A percentile compares a stretch with the other conserved stretches of the same genome.
Evolutionary conservation across 2,329 filamentous ascomycete genomes (phyloP).

Genomic region (Aureobasidium lini): DNA sequence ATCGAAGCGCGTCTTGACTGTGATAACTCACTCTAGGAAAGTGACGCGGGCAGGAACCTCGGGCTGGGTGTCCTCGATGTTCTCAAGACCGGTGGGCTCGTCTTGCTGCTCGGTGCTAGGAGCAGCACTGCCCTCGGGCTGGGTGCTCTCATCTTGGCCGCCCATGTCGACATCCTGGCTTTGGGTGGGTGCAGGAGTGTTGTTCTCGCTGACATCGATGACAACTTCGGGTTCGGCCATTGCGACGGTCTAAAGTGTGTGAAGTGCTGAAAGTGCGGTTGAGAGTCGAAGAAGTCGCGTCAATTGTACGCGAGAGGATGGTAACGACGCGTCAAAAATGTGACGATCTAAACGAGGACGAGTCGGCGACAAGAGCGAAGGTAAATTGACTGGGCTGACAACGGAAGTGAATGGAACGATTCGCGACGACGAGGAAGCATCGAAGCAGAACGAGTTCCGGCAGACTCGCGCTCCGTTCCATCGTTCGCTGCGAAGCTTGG

Average conservation of each 20-base stretch:
- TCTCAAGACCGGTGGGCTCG: slow-evolving; percentile 31
- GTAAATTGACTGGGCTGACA: background rate
- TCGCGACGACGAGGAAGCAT: background rate
- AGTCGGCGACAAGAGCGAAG: background rate
- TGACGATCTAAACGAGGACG: background rate
- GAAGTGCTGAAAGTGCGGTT: background rate
- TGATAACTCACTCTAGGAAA: slow-evolving; percentile 38
- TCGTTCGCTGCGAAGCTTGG: background rate
- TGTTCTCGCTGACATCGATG: slow-evolving; percentile 23
- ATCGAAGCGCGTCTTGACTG: background rate
- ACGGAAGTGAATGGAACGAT: background rate
- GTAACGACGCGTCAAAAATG: background rate
- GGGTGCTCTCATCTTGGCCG: slow-evolving; percentile 23
- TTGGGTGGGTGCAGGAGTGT: slow-evolving; percentile 26
- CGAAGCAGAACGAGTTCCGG: background rate
- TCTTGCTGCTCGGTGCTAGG: slow-evolving; percentile 21
- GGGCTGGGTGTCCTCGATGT: slow-evolving; percentile 39
- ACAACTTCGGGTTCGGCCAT: slow-evolving; percentile 28
- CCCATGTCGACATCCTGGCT: slow-evolving; percentile 43
- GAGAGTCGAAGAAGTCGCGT: background rate
- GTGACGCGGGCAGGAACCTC: slow-evolving; percentile 32
- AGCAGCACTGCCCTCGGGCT: slow-evolving; percentile 16
- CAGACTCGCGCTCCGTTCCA: background rate
- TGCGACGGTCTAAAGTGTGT: background rate
- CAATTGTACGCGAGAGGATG: background rate